Evolutionary conservation across 2,329 filamentous ascomycete genomes (phyloP).

Genomic region (Colletotrichum sp.): DNA sequence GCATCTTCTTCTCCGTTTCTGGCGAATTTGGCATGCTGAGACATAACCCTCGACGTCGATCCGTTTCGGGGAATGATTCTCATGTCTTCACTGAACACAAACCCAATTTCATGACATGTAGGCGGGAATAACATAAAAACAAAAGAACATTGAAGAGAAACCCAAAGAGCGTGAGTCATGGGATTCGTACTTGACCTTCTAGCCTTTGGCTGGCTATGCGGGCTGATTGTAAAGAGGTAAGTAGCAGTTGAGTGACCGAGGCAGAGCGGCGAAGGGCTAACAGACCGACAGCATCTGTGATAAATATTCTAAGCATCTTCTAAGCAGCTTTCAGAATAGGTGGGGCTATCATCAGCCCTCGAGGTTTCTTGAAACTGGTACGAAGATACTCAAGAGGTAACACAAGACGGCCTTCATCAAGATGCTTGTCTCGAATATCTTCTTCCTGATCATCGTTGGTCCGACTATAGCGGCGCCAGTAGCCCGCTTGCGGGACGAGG

Average conservation of each 20-base stretch:
- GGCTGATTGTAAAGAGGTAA: not conserved
- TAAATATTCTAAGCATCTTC: not conserved
- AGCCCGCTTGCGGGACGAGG: not conserved
- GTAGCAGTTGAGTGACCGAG: not conserved
- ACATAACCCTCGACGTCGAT: not conserved
- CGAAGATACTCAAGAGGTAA: not conserved
- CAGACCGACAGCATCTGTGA: not conserved
- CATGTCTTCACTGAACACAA: not conserved
- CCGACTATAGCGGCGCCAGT: not conserved
- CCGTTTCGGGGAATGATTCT: not conserved
- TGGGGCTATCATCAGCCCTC: not conserved
- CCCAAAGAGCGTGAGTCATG: not conserved
- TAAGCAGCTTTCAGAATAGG: not conserved
- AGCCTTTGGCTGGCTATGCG: not conserved
- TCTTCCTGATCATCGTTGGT: not conserved
- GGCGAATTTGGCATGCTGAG: accelerated
- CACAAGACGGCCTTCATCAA: not conserved
- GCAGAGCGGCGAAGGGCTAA: not conserved
- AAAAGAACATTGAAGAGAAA: not conserved
- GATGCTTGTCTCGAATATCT: not conserved
- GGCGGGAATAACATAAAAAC: not conserved
- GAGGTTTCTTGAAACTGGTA: accelerated
- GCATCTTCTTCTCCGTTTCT: not conserved
- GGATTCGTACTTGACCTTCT: not conserved
- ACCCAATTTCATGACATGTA: accelerated